These are phyloP conservation scores for Lichtheimia hyalospora DNA, from an alignment of 371 early-diverging fungal species.

Conservation along the genomic window DNA sequence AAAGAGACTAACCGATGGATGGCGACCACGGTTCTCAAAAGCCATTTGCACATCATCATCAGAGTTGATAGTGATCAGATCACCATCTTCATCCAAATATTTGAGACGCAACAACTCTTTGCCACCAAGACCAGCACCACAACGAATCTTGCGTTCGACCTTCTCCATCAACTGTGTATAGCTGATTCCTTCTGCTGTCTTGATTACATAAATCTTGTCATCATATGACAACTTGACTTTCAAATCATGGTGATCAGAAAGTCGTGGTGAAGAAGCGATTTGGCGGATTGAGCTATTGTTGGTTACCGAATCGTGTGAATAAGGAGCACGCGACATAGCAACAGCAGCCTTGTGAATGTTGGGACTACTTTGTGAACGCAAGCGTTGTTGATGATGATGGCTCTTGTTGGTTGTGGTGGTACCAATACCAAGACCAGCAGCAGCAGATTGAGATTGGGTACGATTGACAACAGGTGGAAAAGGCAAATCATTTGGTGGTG, in stretches of 20 bases:
- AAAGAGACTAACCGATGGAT: slow-evolving; percentile 43
- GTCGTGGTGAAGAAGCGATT: slow-evolving; percentile 29
- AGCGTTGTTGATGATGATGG: slow-evolving; percentile 42
- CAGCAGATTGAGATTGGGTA: slow-evolving; percentile 46
- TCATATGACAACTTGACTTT: slow-evolving; percentile 88
- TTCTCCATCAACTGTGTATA: slow-evolving; percentile 76
- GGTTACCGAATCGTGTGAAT: slow-evolving; percentile 1
- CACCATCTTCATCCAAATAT: slow-evolving; percentile 93
- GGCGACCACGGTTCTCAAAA: slow-evolving; percentile 68
- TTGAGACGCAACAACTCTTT: slow-evolving; percentile 67
- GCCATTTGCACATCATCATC: slow-evolving; percentile 94
- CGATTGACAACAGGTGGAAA: slow-evolving; percentile 33
- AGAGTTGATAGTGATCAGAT: slow-evolving; percentile 80
- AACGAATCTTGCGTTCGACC: slow-evolving; percentile 85
- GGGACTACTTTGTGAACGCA: slow-evolving; percentile 68
- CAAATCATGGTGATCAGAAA: slow-evolving; percentile 31
- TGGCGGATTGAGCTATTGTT: slow-evolving; percentile 21
- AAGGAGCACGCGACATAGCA: slow-evolving; percentile 2
- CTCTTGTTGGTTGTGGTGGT: slow-evolving; percentile 17
- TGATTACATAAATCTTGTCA: slow-evolving; percentile 84
- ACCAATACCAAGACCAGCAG: slow-evolving; percentile 13
- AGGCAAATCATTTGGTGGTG: slow-evolving; percentile 19
- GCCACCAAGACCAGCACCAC: slow-evolving; percentile 64
- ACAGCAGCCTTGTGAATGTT: slow-evolving; percentile 50
- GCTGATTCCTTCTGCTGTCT: slow-evolving; percentile 71